Evolutionary conservation across 371 early-diverging fungal species (phyloP), one percentile per base, ranked within the genome.

Genomic region (Haplosporangium sp.): DNA sequence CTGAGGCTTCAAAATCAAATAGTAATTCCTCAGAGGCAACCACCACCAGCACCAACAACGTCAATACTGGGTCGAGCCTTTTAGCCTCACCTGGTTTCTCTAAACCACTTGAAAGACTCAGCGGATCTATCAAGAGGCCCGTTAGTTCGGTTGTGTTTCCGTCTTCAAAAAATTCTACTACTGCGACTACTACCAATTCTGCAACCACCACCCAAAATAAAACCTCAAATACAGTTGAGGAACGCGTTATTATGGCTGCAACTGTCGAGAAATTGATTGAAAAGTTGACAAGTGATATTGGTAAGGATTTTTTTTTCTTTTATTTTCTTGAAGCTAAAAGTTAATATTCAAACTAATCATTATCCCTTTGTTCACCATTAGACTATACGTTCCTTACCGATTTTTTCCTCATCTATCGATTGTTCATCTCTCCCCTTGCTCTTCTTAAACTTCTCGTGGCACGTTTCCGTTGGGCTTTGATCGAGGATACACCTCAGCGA

Each of bases 381-480:
- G 93, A 92, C 63, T 92, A 92, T 71, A 86, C 88, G 2, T 88
- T 91, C 58, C 84, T 92, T 84, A 89, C 91, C 42, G 93, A 92
- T 63, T 92, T 92, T 65, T 92, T 92, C 71, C 76, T 92, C 48
- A 91, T 90, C 17, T 92, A 88, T 61, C 91, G 93, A 20, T 83
- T 87, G 7, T 92, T 92, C 45, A 86, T 91, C 59, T 83, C 89
- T 0, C 89, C 91, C 6, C 53, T 87, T 17, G 86, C 88, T 34
- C 71, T 92, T 19, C 86, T 89, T 63, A 85, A 86, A 60, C 72
- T 91, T 3, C 68, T 92, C 35, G 85, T 91, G 40, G 78, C 88
- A n/a, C 85, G 93, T 3, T 90, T 90, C 60, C 85, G 82, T 13
- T 92, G 91, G 91, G 88, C 90, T 34, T 57, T 92, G 27, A 84